These are phyloP conservation scores for Mycena crocata DNA, from an alignment of 768 basidiomycete species.

Conservation along the genomic window DNA sequence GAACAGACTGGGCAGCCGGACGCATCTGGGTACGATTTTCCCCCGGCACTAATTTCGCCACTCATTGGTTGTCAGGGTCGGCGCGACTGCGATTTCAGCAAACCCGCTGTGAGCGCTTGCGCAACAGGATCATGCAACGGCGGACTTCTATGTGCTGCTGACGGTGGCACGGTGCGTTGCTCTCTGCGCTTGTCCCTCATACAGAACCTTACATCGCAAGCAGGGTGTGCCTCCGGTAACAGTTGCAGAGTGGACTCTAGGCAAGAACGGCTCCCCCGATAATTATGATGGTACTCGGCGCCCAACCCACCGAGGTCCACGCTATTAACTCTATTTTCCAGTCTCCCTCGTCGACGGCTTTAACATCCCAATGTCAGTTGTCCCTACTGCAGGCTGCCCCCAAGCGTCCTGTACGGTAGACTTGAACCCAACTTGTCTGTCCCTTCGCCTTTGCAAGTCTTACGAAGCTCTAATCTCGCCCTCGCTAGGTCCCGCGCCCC, in stretches of 20 bases:
- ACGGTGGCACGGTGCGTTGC: conserved; percentile 48
- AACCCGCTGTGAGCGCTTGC: conserved; percentile 45
- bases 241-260: conserved; percentile 49
- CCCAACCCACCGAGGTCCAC: background rate
- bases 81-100: conserved; percentile 56
- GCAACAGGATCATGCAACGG: conserved; percentile 55
- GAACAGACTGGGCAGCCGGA: conserved; percentile 4
- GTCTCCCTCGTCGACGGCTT: conserved; percentile 59
- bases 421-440: conserved; percentile 43
- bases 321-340: background rate
- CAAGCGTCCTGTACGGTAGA: conserved; percentile 55
- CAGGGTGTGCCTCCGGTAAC: conserved; percentile 49
- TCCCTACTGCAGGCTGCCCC: conserved; percentile 50
- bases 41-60: background rate
- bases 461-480: background rate
- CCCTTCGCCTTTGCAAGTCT: background rate
- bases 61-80: conserved; percentile 45
- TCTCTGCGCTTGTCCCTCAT: background rate
- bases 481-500: background rate
- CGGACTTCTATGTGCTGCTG: conserved; percentile 49
- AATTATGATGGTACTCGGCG: conserved; percentile 42
- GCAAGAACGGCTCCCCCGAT: conserved; percentile 37
- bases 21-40: conserved; percentile 2
- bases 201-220: background rate
- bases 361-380: conserved; percentile 56